These are phyloP conservation scores for Phytophthora nicotianae DNA, from an alignment of 352 stramenopile species.

Conservation along the genomic window DNA sequence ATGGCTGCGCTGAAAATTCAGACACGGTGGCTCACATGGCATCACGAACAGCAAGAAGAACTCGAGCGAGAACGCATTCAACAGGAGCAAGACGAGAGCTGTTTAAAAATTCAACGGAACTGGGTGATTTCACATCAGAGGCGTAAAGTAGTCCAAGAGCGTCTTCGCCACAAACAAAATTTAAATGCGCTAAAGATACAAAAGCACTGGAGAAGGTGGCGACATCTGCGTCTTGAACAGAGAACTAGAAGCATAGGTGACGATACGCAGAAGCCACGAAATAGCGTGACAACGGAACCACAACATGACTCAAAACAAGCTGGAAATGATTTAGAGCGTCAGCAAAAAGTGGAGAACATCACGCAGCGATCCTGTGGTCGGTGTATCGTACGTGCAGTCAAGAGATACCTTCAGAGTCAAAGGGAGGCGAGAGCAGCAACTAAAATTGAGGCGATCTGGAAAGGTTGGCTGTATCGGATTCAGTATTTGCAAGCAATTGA, in stretches of 20 bases:
- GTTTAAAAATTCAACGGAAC: slow-evolving; percentile 30
- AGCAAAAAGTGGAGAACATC: slow-evolving; percentile 20
- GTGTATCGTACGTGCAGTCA: slow-evolving; percentile 20
- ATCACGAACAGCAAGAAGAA: slow-evolving; percentile 27
- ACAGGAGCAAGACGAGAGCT: slow-evolving; percentile 34
- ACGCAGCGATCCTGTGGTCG: slow-evolving; percentile 16
- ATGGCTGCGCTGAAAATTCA: slow-evolving; percentile 36
- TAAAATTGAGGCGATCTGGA: slow-evolving; percentile 37
- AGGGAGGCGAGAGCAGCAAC: slow-evolving; percentile 24
- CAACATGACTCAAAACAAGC: background rate
- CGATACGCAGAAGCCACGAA: background rate
- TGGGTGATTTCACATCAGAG: slow-evolving; percentile 25
- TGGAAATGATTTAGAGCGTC: slow-evolving; percentile 7
- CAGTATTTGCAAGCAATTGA: slow-evolving; percentile 27
- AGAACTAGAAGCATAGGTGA: background rate
- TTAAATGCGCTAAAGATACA: slow-evolving; percentile 36
- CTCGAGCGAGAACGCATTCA: slow-evolving; percentile 30
- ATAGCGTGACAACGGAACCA: background rate
- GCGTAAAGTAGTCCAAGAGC: slow-evolving; percentile 25
- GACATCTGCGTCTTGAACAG: slow-evolving; percentile 11
- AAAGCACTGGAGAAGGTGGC: slow-evolving; percentile 31
- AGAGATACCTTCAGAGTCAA: slow-evolving; percentile 14
- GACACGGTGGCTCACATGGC: slow-evolving; percentile 31
- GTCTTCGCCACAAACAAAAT: slow-evolving; percentile 26
- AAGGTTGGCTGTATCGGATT: slow-evolving; percentile 20